These are phyloP conservation scores for Neofusicoccum sp. DNA, from an alignment of 2,329 filamentous ascomycete species.

Conservation along the genomic window DNA sequence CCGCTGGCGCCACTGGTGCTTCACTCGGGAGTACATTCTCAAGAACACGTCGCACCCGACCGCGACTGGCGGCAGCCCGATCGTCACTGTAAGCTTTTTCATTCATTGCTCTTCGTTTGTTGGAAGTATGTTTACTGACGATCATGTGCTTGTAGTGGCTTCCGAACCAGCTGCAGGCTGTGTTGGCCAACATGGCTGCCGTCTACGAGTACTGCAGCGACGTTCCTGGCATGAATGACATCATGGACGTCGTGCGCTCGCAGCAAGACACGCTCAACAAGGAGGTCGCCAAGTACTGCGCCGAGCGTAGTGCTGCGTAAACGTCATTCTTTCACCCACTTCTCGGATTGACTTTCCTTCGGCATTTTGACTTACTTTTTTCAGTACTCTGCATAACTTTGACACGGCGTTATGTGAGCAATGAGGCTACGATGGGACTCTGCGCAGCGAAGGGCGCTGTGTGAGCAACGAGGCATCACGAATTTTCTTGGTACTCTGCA, in stretches of 20 bases:
- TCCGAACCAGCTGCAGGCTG: slow-evolving; percentile 75
- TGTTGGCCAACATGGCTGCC: slow-evolving; percentile 67
- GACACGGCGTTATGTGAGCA: slow-evolving; percentile 9
- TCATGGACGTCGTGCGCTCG: slow-evolving; percentile 65
- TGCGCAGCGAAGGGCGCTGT: neutral
- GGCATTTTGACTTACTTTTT: slow-evolving; percentile 5
- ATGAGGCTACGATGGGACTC: slow-evolving; percentile 17
- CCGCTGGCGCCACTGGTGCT: slow-evolving; percentile 82
- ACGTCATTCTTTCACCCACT: neutral
- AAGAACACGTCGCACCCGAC: slow-evolving; percentile 74
- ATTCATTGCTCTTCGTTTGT: neutral
- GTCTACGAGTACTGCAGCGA: slow-evolving; percentile 52
- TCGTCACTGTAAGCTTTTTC: slow-evolving; percentile 59
- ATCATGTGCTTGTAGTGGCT: slow-evolving; percentile 63
- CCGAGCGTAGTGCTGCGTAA: slow-evolving; percentile 42
- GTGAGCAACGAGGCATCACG: slow-evolving; percentile 18
- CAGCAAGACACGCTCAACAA: slow-evolving; percentile 67
- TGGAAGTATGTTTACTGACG: neutral
- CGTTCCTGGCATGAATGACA: slow-evolving; percentile 52
- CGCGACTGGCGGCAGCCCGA: slow-evolving; percentile 76
- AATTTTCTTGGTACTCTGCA: slow-evolving; percentile 17
- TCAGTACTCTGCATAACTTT: slow-evolving; percentile 12
- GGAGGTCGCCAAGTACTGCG: slow-evolving; percentile 74
- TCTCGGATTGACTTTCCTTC: neutral
- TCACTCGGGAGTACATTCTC: slow-evolving; percentile 79